Evolutionary conservation across 768 basidiomycete species (phyloP).

Genomic region (Pleurotus citrinopileatus): DNA sequence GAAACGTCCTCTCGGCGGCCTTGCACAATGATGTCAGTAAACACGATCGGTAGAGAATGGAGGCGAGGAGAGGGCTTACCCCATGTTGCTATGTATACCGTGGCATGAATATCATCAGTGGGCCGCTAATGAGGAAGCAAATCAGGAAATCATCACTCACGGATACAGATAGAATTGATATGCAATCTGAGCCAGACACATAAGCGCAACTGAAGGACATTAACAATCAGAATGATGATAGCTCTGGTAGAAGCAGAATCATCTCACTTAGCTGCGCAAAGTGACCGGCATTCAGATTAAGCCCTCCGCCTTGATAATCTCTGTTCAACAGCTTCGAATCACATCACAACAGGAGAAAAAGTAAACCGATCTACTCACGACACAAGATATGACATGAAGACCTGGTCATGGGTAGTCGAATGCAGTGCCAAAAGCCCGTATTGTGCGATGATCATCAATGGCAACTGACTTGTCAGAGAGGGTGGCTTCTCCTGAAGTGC

Average conservation of each 20-base stretch:
- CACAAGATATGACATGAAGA: slow-evolving; percentile 90
- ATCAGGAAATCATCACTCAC: slow-evolving; percentile 41
- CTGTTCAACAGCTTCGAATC: slow-evolving; percentile 34
- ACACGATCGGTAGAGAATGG: not conserved
- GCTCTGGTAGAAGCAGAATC: not conserved
- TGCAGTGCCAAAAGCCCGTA: slow-evolving; percentile 90
- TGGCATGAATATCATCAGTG: not conserved
- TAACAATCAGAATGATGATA: slow-evolving; percentile 13
- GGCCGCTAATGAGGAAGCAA: not conserved
- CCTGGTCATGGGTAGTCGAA: slow-evolving; percentile 85
- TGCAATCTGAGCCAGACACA: slow-evolving; percentile 92
- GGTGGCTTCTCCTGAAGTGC: slow-evolving; percentile 52
- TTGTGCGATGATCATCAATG: slow-evolving; percentile 82
- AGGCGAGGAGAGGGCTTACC: slow-evolving; percentile 34
- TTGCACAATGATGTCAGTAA: slow-evolving; percentile 23
- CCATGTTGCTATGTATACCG: slow-evolving; percentile 52
- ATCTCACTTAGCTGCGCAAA: slow-evolving; percentile 86
- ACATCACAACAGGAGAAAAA: not conserved
- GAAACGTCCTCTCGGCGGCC: slow-evolving; percentile 79
- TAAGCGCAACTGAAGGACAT: slow-evolving; percentile 66
- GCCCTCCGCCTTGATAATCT: slow-evolving; percentile 80
- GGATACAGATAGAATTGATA: slow-evolving; percentile 92
- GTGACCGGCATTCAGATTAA: slow-evolving; percentile 87
- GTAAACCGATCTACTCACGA: slow-evolving; percentile 49
- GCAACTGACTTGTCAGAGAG: slow-evolving; percentile 71